Base-by-base conservation (phyloP, 305 asterid species). In the Fraxinus platypoda region DNA sequence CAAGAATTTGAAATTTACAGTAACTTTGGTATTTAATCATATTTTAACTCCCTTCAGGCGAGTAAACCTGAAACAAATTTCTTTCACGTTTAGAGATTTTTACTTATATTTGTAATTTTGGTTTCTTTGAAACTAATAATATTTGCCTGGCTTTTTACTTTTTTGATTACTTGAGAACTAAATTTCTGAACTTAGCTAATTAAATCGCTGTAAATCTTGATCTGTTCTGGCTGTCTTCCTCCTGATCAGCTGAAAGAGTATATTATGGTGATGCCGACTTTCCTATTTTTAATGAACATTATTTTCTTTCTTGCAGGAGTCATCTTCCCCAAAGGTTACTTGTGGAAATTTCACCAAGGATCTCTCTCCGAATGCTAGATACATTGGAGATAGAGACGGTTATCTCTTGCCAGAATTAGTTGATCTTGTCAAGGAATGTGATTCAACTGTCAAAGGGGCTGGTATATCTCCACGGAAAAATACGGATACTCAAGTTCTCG, bases 351-450 rank as follows among this genome's bases (percentile, higher is more conserved):
- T 85, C 41, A 1, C 35, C 0, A 15, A 54, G 77, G 85, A 85
- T 26, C 28, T 43, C 73, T 85, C 92, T 68, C 84, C 91, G 2
- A 83, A 82, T 59, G 85, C 81, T 59, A 76, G 87, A 66, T 80
- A 84, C 74, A 74, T 75, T 3, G 87, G 84, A 71, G 91, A 88
- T 79, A 85, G 85, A 80, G 93, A 89, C 7, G 83, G 85, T 19
- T 84, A 86, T 77, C 85, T 94, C 83, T 85, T 89, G 49, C 88
- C 89, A 6, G 98, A 93, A 86, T 83, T 88, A 57, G 78, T 84
- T 76, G 90, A 90, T 79, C 88, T 91, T 25, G 83, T 90, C 31
- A 86, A 86, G 81, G 95, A 91, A 80, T 81, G 83, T 43, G 84
- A 82, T 78, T 82, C 81, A 54, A 88, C 84, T 49, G 41, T 87